These are phyloP conservation scores for Basipetospora chlamydospora DNA, from an alignment of 2,329 filamentous ascomycete genomes.

Conservation along the genomic window DNA sequence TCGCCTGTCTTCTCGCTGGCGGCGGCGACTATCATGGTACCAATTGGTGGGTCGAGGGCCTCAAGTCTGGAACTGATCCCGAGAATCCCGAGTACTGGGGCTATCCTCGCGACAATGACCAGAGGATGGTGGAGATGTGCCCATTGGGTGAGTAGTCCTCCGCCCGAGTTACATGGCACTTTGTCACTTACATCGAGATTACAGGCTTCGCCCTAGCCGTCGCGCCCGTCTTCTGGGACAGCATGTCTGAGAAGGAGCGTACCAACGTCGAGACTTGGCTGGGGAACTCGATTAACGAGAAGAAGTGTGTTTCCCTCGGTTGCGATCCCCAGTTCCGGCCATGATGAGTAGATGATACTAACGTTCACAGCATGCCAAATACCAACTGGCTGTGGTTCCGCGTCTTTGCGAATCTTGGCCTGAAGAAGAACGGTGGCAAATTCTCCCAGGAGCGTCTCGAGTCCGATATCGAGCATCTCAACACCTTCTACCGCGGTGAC, in stretches of 20 bases:
- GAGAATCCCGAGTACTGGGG: conserved; percentile 62
- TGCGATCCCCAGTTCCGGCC: no score
- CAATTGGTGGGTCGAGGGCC: conserved; percentile 49
- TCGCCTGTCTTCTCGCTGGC: conserved; percentile 56
- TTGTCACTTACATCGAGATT: conserved; percentile 11
- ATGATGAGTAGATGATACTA: no score
- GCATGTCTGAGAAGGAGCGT: conserved; percentile 45
- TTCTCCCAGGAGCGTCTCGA: conserved; percentile 58
- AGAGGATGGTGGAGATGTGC: conserved; percentile 77
- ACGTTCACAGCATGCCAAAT: conserved; percentile 47
- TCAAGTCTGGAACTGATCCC: conserved; percentile 58
- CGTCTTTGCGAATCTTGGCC: conserved; percentile 66
- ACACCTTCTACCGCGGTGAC: conserved; percentile 69
- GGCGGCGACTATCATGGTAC: conserved; percentile 49
- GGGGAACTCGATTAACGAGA: conserved; percentile 61
- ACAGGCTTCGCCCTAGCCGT: conserved; percentile 54
- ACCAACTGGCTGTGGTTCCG: conserved; percentile 68
- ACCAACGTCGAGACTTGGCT: conserved; percentile 57
- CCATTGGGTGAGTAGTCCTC: conserved; percentile 39
- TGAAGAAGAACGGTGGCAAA: conserved; percentile 59
- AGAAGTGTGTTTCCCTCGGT: conserved; percentile 33
- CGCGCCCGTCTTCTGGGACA: conserved; percentile 51
- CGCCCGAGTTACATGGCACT: no score
- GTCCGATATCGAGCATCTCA: conserved; percentile 61
- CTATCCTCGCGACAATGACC: conserved; percentile 59